Base-by-base conservation (phyloP, 306 rosid genomes). In the Luffa acutangula region DNA sequence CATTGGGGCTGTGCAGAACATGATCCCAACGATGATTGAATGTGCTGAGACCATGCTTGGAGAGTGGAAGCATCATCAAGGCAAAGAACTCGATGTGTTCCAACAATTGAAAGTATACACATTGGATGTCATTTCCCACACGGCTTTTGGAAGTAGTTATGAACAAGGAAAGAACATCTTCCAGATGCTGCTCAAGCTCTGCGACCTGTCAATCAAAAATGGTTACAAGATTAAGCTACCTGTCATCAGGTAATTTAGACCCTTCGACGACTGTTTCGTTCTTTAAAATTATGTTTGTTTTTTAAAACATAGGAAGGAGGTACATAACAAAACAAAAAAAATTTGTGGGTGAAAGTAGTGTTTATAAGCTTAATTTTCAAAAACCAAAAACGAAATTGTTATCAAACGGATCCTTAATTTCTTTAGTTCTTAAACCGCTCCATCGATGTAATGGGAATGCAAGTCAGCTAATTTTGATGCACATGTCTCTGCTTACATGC, bases 81-180 rank as follows among this genome's bases (percentile, higher is more conserved):
- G 6, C 15, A 74, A 74, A 74, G 78, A 74, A 31, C 0, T 74
- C 0, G 41, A 74, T 4, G 78, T 74, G 25, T 74, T 74, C 41
- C 1, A 74, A 15, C 7, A 49, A 3, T 49, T 74, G 4, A 74
- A 74, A 31, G 46, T 74, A 1, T 74, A 46, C 21, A 51, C 78
- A 49, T 33, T 48, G 60, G 62, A 74, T 18, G 62, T 74, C 41
- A 74, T 74, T 51, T 49, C 78, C 3, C 78, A 74, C 51, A 74
- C 78, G 0, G 78, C 78, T 74, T 74, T 74, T 15, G 78, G 78
- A 74, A 74, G 78, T 14, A 74, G 78, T 33, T 74, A 74, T 31
- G 20, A 46, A 48, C 58, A 74, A 74, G 78, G 78, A 74, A 74
- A 4, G 41, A 51, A 33, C 15, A 33, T 74, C 14, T 74, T 74